Percentiles rank a stretch among this genome's conserved stretches.
phyloP scores from a whole-genome alignment of 139 green algal species.

The Asterochloris sp. region DNA sequence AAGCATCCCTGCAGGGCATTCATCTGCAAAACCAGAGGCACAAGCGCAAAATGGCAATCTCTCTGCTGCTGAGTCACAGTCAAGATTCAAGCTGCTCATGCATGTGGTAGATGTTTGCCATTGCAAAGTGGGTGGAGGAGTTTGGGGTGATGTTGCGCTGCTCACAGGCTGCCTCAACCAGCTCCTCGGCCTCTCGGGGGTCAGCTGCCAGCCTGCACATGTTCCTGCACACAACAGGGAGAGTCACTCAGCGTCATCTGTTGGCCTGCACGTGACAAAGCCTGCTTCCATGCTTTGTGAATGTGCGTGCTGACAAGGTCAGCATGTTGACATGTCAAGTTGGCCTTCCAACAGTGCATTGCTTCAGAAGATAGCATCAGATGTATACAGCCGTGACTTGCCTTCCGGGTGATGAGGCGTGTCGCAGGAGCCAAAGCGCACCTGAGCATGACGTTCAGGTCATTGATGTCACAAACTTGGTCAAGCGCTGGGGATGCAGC shows the following conservation, averaged over 20 bases:
- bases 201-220: constrained; percentile 5
- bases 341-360: neutral
- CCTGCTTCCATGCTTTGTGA: no score
- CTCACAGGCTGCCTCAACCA: constrained; percentile 16
- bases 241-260: neutral
- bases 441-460: constrained; percentile 16
- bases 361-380: neutral
- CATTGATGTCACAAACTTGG: constrained; percentile 1
- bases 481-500: neutral
- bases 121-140: constrained; percentile 1
- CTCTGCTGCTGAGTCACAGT: neutral
- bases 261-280: neutral
- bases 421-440: neutral
- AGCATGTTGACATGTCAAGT: neutral
- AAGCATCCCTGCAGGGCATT: neutral
- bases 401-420: neutral
- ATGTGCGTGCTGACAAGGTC: neutral
- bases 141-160: constrained; percentile 9
- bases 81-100: constrained; percentile 12
- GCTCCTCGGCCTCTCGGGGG: constrained; percentile 9
- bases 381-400: neutral
- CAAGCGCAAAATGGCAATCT: neutral
- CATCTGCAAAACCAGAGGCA: neutral
- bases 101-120: neutral
- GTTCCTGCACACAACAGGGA: constrained; percentile 5